Percentiles rank a stretch among this genome's conserved stretches.
Evolutionary conservation across 116 monocot species (phyloP).

Genomic region (Trichopus zeylanicus): DNA sequence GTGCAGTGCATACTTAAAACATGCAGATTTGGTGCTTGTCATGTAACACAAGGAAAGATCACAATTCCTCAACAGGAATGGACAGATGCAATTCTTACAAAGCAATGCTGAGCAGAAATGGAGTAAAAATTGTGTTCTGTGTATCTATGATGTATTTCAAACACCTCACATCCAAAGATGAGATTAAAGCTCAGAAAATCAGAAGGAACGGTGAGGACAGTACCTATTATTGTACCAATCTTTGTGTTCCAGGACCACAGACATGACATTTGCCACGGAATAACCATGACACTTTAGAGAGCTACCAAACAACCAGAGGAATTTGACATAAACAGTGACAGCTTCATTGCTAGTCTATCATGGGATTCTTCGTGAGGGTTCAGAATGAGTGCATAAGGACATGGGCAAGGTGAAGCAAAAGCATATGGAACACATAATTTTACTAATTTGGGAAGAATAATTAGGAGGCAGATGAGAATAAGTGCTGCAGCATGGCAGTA

Average conservation of each 20-base stretch:
- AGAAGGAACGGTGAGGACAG: background rate
- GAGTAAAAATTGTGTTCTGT: background rate
- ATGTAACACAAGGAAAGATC: background rate
- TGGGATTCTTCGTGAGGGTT: background rate
- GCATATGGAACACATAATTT: too few relatives aligned
- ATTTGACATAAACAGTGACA: background rate
- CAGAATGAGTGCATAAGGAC: too few relatives aligned
- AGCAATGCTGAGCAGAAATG: too few relatives aligned
- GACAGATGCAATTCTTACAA: background rate
- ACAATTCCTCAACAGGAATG: conserved; percentile 3
- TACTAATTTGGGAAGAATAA: too few relatives aligned
- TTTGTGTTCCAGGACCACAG: conserved; percentile 2
- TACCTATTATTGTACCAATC: background rate
- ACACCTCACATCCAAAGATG: too few relatives aligned
- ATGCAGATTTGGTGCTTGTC: conserved; percentile 4
- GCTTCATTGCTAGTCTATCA: background rate
- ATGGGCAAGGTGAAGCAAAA: too few relatives aligned
- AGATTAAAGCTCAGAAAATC: background rate
- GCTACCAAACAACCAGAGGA: background rate
- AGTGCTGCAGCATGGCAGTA: too few relatives aligned
- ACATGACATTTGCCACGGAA: background rate
- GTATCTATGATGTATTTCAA: background rate
- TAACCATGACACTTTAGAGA: background rate
- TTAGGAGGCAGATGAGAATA: too few relatives aligned
- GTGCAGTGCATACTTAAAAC: background rate